Conservation (phyloP, 2,329 filamentous ascomycete species). For the Trichoderma arundinaceum region DNA sequence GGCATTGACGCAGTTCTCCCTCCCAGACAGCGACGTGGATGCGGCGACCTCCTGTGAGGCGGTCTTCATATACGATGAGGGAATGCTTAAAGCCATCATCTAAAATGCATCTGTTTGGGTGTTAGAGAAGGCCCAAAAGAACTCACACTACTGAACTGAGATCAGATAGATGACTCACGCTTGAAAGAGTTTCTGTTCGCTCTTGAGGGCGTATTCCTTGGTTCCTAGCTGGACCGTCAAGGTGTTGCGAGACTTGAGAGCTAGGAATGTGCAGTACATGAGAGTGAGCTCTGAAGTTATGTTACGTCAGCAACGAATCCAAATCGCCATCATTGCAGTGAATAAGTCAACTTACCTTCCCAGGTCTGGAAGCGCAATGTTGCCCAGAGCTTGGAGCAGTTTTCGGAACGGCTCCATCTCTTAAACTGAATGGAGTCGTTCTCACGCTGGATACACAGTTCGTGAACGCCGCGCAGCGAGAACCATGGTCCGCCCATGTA, state of each 20-base stretch:
- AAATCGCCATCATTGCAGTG: background rate
- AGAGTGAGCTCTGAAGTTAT: slow-evolving; percentile 59
- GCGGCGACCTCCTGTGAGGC: slow-evolving; percentile 54
- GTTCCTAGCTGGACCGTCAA: slow-evolving; percentile 52
- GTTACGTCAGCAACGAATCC: background rate
- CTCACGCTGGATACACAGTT: slow-evolving; percentile 58
- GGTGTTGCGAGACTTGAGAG: slow-evolving; percentile 58
- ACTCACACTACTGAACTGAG: background rate
- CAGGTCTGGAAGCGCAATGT: slow-evolving; percentile 62
- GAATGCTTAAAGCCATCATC: slow-evolving; percentile 62
- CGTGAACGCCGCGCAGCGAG: slow-evolving; percentile 58
- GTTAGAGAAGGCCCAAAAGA: background rate
- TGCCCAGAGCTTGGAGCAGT: slow-evolving; percentile 58
- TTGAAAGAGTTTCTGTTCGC: slow-evolving; percentile 61
- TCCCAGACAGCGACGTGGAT: slow-evolving; percentile 63
- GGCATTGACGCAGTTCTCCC: slow-evolving; percentile 60
- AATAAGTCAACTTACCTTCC: slow-evolving; percentile 55
- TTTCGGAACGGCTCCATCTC: slow-evolving; percentile 55
- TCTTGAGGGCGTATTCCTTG: slow-evolving; percentile 53
- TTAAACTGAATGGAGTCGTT: slow-evolving; percentile 57
- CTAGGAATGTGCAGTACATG: slow-evolving; percentile 63
- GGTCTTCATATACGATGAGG: slow-evolving; percentile 60
- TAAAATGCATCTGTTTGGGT: slow-evolving; percentile 54
- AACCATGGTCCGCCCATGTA: slow-evolving; percentile 51
- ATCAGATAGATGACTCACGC: slow-evolving; percentile 52